Base-by-base conservation (phyloP, 192 early-diverging fungal species). In the Coemansia sp. region DNA sequence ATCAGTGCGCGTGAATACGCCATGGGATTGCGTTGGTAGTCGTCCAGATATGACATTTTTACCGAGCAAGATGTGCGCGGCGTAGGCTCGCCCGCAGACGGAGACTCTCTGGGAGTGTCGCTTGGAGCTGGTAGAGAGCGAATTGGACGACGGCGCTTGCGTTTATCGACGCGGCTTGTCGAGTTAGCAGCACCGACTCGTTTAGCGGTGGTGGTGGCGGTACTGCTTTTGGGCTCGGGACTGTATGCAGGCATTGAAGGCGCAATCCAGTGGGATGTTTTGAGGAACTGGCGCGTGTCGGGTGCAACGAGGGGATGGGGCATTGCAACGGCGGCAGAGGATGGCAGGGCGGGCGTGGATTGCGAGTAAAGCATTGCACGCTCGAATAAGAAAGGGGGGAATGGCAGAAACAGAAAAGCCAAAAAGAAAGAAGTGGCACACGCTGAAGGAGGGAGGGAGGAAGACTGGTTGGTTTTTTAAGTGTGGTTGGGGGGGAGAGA, bases 1-100 rank as follows among this genome's bases (percentile, higher is more conserved):
- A 74, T 73, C 68, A 79, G 65, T 19, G 77, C 77, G 34, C 72
- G 77, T 48, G 66, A 73, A 41, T 79, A 79, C 32, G 71, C 77
- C 13, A 63, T 70, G 43, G 77, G 77, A 67, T 79, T 69, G 63
- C 77, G 71, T 61, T 70, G 68, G 59, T 79, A 79, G 49, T 79
- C 77, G 43, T 79, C 77, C 2, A 74, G 36, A 52, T 55, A 79
- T 0, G 68, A 20, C 65, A 79, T 64, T 25, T 52, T 66, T 7
- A 79, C 50, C 0, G 70, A 73, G 52, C 66, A 55, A 23, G 61
- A 79, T 8, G 32, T 62, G 19, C 58, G 50, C 8, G 48, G 48
- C 59, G 50, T 33, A 32, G 43, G 61, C 15, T 36, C 55, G 5
- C 40, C 46, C 34, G 15, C 38, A 9, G 20, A 9, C 6, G 14